Evolutionary conservation across 352 stramenopile genomes (phyloP), one percentile per base, ranked within the genome.

Genomic region (Globisporangium perplexum): DNA sequence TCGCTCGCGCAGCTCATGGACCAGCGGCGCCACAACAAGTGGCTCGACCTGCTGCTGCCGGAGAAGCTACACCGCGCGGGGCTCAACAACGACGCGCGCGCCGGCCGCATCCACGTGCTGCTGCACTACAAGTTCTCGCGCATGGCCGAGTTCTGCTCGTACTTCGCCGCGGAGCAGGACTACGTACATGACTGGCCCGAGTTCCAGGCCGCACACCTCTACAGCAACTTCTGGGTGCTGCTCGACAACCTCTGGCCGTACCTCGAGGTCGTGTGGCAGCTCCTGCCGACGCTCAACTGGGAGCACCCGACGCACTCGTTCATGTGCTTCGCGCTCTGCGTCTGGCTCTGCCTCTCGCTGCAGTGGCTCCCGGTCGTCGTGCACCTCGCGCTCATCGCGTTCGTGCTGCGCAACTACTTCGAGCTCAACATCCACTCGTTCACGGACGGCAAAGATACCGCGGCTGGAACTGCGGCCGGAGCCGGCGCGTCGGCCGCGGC

Each of bases 71-170:
- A 93, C 33, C 83, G 83, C 35, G 75, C 72, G 10, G 83, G 83
- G 1, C 65, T 93, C 14, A 93, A 93, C 60, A 93, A 93, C 38
- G 83, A 93, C 46, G 76, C 80, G 11, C 69, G 83, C n/a, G 83
- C 83, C 0, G 83, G 83, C 1, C 71, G 83, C 6, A 90, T 93
- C 56, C 83, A 93, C 62, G 80, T 93, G 22, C 62, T 93, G 36
- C 60, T 93, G 36, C 83, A 93, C 69, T 93, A 86, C 68, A 93
- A 93, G 50, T 93, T 93, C 48, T 89, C 83, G 36, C 83, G 78
- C 41, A 88, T 88, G 74, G 78, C 83, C 23, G 83, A 91, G 59
- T 79, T 91, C 26, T 89, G 82, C 56, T 90, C 78, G 52, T 90
- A 93, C 30, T 93, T 89, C 50, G 71, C 72, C 12, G 54, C 72